These are phyloP conservation scores for Cystobasidium slooffiae DNA, from an alignment of 1,284 basidiomycete genomes.

Conservation along the genomic window DNA sequence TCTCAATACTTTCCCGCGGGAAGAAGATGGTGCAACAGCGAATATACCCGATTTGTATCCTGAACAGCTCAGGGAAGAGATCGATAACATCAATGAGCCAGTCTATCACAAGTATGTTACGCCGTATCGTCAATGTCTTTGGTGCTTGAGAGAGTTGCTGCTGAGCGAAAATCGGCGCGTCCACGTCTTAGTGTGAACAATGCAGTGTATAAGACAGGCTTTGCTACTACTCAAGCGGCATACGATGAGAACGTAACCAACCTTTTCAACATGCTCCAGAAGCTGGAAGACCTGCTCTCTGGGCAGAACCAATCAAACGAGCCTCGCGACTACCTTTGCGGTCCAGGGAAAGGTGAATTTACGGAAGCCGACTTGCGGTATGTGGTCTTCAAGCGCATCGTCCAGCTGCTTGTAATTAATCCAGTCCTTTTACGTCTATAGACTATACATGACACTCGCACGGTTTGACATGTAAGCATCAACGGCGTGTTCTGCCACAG, in stretches of 20 bases:
- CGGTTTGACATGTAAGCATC: slow-evolving; percentile 18
- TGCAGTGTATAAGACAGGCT: slow-evolving; percentile 56
- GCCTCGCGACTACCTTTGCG: slow-evolving; percentile 9
- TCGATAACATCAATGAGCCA: slow-evolving; percentile 54
- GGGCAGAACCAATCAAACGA: slow-evolving; percentile 30
- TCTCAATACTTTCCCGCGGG: slow-evolving; percentile 52
- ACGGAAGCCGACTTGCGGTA: slow-evolving; percentile 16
- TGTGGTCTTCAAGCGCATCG: background rate
- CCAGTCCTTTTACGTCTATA: background rate
- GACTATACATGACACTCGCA: slow-evolving; percentile 20
- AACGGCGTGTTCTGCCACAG: background rate
- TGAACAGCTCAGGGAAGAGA: slow-evolving; percentile 49
- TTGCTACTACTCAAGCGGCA: slow-evolving; percentile 55
- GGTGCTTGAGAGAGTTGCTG: too few relatives aligned
- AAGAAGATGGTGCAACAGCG: slow-evolving; percentile 23
- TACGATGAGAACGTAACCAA: slow-evolving; percentile 54
- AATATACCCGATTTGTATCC: slow-evolving; percentile 50
- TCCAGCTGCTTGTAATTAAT: background rate
- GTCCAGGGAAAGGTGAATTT: slow-evolving; percentile 3
- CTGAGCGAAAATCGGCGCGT: too few relatives aligned
- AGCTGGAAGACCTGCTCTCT: slow-evolving; percentile 52
- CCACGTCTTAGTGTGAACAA: slow-evolving; percentile 55
- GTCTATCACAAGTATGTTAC: slow-evolving; percentile 11
- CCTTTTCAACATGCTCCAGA: slow-evolving; percentile 55
- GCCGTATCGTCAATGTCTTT: background rate